These are phyloP conservation scores for Euryodendron excelsum DNA, from an alignment of 148 eudicot genomes.

Conservation along the genomic window DNA sequence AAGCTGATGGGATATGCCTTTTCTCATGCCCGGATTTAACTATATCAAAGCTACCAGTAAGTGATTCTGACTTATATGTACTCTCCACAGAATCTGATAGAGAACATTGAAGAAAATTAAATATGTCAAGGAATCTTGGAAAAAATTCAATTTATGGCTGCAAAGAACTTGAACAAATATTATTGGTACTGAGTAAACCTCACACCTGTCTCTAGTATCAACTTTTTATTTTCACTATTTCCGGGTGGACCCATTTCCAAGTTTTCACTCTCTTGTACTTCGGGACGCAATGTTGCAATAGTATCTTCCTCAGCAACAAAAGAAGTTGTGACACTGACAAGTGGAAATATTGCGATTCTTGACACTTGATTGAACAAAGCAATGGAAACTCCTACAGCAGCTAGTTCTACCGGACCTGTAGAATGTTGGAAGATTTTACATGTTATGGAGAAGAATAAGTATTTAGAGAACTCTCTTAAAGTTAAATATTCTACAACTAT, in stretches of 20 bases:
- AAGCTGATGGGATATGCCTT: conserved; percentile 71
- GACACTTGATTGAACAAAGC: conserved; percentile 88
- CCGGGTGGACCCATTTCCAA: conserved; percentile 32
- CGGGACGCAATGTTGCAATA: conserved; percentile 20
- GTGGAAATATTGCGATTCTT: conserved; percentile 74
- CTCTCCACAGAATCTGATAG: conserved; percentile 22
- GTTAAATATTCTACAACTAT: not conserved
- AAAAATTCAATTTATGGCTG: not conserved
- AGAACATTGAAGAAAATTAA: not conserved
- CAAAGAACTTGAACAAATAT: not conserved
- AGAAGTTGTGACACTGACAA: conserved; percentile 81
- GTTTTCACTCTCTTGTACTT: conserved; percentile 26
- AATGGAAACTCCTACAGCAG: conserved; percentile 86
- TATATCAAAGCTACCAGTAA: conserved; percentile 9
- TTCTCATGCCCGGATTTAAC: conserved; percentile 29
- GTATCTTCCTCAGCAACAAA: conserved; percentile 90
- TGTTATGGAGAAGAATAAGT: not conserved
- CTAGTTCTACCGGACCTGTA: conserved; percentile 74
- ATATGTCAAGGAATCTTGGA: not conserved
- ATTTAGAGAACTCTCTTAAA: not conserved
- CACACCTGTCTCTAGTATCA: conserved; percentile 46
- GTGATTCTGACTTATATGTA: conserved; percentile 8
- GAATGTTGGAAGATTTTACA: not conserved
- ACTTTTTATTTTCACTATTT: conserved; percentile 46
- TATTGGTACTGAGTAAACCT: not conserved